Evolutionary conservation across 2,329 filamentous ascomycete genomes (phyloP), one percentile per base, ranked within the genome.

Genomic region (Diatrype stigma): DNA sequence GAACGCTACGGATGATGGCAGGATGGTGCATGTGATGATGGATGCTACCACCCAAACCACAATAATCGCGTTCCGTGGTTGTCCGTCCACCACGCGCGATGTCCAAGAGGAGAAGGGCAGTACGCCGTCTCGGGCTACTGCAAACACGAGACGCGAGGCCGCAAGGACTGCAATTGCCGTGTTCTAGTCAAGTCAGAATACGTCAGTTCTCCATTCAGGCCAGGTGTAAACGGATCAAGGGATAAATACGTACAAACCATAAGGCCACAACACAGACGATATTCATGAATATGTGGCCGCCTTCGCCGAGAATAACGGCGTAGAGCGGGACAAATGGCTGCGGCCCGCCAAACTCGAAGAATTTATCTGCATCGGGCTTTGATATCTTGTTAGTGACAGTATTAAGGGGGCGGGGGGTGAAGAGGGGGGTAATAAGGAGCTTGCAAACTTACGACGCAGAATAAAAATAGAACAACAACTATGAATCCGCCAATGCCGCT

Each of bases 231-330:
- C n/a, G n/a, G n/a, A 10, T 30, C 26, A 10, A 10, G 26, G 26
- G 8, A 14, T 6, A 14, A 7, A 22, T 4, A 70, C 73, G 56
- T 68, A 77, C 75, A 68, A 81, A 76, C 73, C 73, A 76, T 2
- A 77, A 59, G 0, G 73, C 71, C 8, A 73, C 53, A 30, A 81
- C 69, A 67, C 77, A 82, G 45, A 84, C 66, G n/a, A 83, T 64
- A 55, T 80, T 81, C 80, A 84, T 84, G 51, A 82, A 71, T n/a
- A 84, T 71, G 56, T 84, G 81, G 0, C 77, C 80, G 4, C 78
- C 73, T 45, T 75, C 64, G 2, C 80, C 80, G 16, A 84, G 70
- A 10, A 81, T 74, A 11, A 76, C 71, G 1, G 79, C 80, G 56
- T 84, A 84, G 2, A 84, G 71, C 1, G 75, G 72, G 2, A 84